phyloP scores from a whole-genome alignment of 2,329 filamentous ascomycete species.

The Zasmidium cellare region DNA sequence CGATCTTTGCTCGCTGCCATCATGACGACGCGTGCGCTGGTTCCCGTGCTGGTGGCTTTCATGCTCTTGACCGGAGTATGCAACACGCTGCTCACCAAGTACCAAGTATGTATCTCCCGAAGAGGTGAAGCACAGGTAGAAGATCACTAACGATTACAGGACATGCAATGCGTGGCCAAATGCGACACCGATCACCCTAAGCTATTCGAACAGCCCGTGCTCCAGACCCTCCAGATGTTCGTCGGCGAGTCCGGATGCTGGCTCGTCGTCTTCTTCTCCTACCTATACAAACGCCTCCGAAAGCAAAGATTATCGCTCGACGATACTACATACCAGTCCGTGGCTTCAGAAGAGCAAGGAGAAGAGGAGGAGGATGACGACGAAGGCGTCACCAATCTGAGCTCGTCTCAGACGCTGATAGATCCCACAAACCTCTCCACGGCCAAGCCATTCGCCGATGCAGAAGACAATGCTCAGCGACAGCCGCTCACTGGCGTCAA shows the following conservation, averaged over 20 bases:
- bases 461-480: constrained; percentile 38
- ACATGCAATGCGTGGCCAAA: constrained; percentile 94
- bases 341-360: constrained; percentile 32
- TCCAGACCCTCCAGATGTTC: constrained; percentile 98
- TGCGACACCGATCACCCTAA: constrained; percentile 71
- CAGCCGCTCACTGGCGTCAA: constrained; percentile 67
- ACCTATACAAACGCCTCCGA: constrained; percentile 56
- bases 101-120: constrained; percentile 65
- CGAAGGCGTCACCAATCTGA: constrained; percentile 46
- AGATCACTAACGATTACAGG: constrained; percentile 52
- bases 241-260: constrained; percentile 94
- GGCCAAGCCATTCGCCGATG: constrained; percentile 55
- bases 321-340: constrained; percentile 30
- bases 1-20: constrained; percentile 2
- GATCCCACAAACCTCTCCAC: constrained; percentile 40
- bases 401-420: constrained; percentile 35
- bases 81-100: constrained; percentile 96
- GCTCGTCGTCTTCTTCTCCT: constrained; percentile 76
- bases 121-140: not conserved
- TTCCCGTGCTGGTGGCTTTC: constrained; percentile 88
- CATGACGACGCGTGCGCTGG: constrained; percentile 64
- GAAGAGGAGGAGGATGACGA: constrained; percentile 41
- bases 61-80: constrained; percentile 95
- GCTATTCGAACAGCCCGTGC: constrained; percentile 89
- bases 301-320: constrained; percentile 17